Base-by-base conservation (phyloP, 1,139 yeast genomes). In the Geotrichum citri-aurantii region DNA sequence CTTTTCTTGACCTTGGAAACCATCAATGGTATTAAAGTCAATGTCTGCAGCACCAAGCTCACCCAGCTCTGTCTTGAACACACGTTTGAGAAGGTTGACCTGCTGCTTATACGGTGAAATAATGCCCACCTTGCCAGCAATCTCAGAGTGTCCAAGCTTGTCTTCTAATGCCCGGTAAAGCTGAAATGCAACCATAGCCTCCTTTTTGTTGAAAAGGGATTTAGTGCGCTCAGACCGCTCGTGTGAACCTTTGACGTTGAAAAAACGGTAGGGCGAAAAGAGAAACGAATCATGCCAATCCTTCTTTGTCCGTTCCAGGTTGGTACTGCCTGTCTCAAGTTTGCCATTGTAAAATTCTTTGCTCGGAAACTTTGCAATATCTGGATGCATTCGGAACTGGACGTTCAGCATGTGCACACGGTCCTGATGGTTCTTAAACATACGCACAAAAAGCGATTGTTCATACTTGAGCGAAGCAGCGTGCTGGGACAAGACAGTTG, bases 331-430 rank as follows among this genome's bases (percentile, higher is more conserved):
- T 73, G 91, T 95, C 55, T 80, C 75, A 59, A 95, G 79, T 59
- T 78, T 79, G 1, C 90, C 85, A 6, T 82, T 70, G 68, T 95
- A 95, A 70, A 95, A 95, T 68, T 89, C 89, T 14, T 75, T 69
- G 50, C 97, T 88, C 0, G 99, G 99, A 70, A 95, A 95, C 58
- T 68, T 72, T 21, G 98, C 88, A 56, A 95, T 95, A 12, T 80
- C 84, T 0, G 99, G 97, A 72, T 95, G 96, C 99, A 95, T 95
- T 76, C 99, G 93, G 71, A 93, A 95, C 70, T 95, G 99, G n/a
- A 90, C 93, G 71, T 93, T 86, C 67, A 95, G 79, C 65, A 95
- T 76, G 65, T 90, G 83, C 1, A 87, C 86, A 0, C 84, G 83
- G 63, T 75, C 78, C 40, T 81, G 85, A 66, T 58, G 42, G 27